Conservation (phyloP, 2,329 filamentous ascomycete genomes). For the Phoma sp. region DNA sequence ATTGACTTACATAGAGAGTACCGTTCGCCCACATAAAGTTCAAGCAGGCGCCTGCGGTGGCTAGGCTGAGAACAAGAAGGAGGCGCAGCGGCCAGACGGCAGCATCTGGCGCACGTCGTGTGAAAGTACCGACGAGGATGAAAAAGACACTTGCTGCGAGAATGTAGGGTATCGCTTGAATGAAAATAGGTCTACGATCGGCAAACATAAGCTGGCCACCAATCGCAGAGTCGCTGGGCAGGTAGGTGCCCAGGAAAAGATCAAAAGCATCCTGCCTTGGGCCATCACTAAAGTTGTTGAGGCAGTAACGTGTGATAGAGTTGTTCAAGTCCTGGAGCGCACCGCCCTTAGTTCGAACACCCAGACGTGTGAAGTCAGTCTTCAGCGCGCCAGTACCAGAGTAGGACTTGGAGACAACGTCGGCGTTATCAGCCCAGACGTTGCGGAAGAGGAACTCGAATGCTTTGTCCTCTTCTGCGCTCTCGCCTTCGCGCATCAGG, state of each 20-base stretch:
- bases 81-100: constrained; percentile 81
- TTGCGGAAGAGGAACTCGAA: constrained; percentile 96
- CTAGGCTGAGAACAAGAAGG: constrained; percentile 79
- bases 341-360: constrained; percentile 83
- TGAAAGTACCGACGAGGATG: constrained; percentile 75
- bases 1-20: constrained; percentile 84
- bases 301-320: constrained; percentile 84
- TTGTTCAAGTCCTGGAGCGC: constrained; percentile 87
- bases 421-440: constrained; percentile 97
- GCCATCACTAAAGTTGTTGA: constrained; percentile 94
- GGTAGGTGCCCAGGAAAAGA: constrained; percentile 86
- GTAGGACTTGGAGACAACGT: constrained; percentile 90
- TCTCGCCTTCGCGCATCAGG: constrained; percentile 75
- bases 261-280: constrained; percentile 95
- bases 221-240: constrained; percentile 73
- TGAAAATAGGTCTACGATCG: constrained; percentile 81
- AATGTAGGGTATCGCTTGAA: constrained; percentile 93
- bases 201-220: constrained; percentile 78
- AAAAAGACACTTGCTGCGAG: constrained; percentile 86
- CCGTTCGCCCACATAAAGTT: constrained; percentile 84
- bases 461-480: constrained; percentile 76
- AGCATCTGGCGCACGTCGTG: constrained; percentile 72
- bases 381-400: constrained; percentile 97
- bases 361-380: constrained; percentile 96
- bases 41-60: constrained; percentile 71